These are phyloP conservation scores for Phyllosticta capitalensis DNA, from an alignment of 2,329 filamentous ascomycete species.

Conservation along the genomic window DNA sequence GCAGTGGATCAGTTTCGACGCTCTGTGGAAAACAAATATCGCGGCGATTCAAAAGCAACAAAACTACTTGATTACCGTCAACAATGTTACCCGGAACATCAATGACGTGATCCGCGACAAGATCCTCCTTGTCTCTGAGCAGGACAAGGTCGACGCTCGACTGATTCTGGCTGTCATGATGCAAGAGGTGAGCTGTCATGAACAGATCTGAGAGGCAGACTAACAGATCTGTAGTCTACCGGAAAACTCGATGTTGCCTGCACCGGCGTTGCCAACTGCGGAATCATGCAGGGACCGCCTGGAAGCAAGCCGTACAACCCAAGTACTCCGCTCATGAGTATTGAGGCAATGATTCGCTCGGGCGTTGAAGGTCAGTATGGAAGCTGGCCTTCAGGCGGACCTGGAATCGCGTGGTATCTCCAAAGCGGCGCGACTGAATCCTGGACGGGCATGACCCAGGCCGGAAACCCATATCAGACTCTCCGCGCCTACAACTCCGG, in stretches of 20 bases:
- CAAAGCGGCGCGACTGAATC: slow-evolving; percentile 1
- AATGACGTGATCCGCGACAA: not conserved
- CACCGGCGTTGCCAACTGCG: slow-evolving; percentile 13
- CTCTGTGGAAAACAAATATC: not conserved
- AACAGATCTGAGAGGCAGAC: not conserved
- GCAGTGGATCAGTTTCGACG: not conserved
- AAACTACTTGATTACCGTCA: not conserved
- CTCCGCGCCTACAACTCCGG: slow-evolving; percentile 13
- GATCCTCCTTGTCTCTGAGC: slow-evolving; percentile 11
- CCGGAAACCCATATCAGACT: slow-evolving; percentile 12
- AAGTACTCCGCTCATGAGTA: slow-evolving; percentile 5
- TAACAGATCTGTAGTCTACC: not conserved
- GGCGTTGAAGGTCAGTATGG: slow-evolving; percentile 12
- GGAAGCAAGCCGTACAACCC: slow-evolving; percentile 12
- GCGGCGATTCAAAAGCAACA: not conserved
- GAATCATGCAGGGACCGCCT: slow-evolving; percentile 14
- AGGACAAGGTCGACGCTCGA: slow-evolving; percentile 13
- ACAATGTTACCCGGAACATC: not conserved
- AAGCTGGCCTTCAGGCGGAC: slow-evolving; percentile 6
- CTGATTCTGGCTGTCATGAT: slow-evolving; percentile 17
- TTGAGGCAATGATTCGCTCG: slow-evolving; percentile 16
- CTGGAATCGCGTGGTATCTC: slow-evolving; percentile 10
- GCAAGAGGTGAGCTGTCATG: slow-evolving; percentile 12
- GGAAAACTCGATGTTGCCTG: slow-evolving; percentile 14
- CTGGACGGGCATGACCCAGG: not conserved